Percentiles rank a stretch among this genome's conserved stretches.
phyloP scores from a whole-genome alignment of 2,329 filamentous ascomycete species.

The Paraphoma sp. region DNA sequence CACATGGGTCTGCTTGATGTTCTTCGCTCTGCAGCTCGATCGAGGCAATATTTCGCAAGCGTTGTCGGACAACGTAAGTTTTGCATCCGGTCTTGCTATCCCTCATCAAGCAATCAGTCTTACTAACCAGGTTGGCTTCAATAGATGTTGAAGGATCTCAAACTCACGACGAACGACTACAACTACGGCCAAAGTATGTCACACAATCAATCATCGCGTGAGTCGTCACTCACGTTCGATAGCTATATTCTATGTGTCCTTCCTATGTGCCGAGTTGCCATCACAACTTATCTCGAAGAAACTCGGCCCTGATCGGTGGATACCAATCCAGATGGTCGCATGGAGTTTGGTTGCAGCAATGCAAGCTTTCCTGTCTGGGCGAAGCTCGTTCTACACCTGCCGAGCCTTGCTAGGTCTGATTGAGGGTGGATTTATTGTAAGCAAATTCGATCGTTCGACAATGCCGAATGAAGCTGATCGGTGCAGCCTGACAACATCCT shows the following conservation, averaged over 20 bases:
- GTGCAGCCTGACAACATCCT: constrained; percentile 63
- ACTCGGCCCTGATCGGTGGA: constrained; percentile 53
- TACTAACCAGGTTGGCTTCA: background rate
- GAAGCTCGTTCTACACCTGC: constrained; percentile 50
- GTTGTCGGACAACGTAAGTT: constrained; percentile 30
- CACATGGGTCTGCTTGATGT: constrained; percentile 60
- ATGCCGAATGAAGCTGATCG: constrained; percentile 48
- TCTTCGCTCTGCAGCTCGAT: constrained; percentile 60
- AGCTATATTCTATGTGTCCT: constrained; percentile 76
- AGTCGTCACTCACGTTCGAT: background rate
- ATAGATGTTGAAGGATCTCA: constrained; percentile 31
- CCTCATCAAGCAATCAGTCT: background rate
- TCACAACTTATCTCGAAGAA: constrained; percentile 55
- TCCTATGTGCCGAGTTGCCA: constrained; percentile 64
- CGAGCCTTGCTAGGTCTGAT: constrained; percentile 52
- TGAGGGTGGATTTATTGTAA: constrained; percentile 59
- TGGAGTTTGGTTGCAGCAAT: constrained; percentile 62
- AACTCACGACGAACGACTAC: constrained; percentile 42
- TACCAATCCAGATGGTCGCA: constrained; percentile 47
- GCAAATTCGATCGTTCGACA: too few relatives aligned
- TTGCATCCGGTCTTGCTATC: background rate
- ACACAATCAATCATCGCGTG: background rate
- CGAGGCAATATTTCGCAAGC: constrained; percentile 53
- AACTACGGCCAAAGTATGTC: constrained; percentile 40
- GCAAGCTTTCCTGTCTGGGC: constrained; percentile 69